These are phyloP conservation scores for Boletus semigastroideus DNA, from an alignment of 1,284 basidiomycete species.

Conservation along the genomic window DNA sequence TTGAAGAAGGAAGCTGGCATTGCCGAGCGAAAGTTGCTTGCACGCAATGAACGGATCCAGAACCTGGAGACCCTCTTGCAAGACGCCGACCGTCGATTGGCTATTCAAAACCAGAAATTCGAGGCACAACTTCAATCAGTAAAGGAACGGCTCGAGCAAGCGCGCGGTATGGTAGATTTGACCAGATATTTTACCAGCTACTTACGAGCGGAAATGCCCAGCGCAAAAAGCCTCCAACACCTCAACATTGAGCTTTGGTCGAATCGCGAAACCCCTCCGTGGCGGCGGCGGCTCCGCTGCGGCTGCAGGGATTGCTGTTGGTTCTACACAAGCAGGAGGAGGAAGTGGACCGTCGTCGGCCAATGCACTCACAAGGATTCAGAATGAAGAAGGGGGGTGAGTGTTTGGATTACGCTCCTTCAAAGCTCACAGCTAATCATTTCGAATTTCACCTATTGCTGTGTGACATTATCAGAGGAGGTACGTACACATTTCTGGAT, in stretches of 20 bases:
- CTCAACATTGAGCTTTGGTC: conserved; percentile 80
- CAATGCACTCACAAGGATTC: conserved; percentile 68
- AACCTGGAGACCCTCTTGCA: conserved; percentile 90
- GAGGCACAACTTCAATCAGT: conserved; percentile 90
- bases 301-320: conserved; percentile 36
- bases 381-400: conserved; percentile 79
- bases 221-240: conserved; percentile 75
- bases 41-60: conserved; percentile 96
- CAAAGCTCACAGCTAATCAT: conserved; percentile 25
- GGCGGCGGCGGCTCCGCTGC: conserved; percentile 78
- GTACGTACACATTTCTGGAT: conserved; percentile 33
- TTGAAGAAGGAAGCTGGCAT: conserved; percentile 98
- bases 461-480: conserved; percentile 36
- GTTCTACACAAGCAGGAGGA: conserved; percentile 45
- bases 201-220: conserved; percentile 33
- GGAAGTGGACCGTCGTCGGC: conserved; percentile 44
- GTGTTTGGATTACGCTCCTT: conserved; percentile 35
- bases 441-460: conserved; percentile 9
- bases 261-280: conserved; percentile 95
- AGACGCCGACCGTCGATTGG: conserved; percentile 90
- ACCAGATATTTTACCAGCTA: conserved; percentile 3
- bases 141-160: conserved; percentile 89
- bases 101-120: conserved; percentile 93
- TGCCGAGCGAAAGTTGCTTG: conserved; percentile 93
- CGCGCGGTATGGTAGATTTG: conserved; percentile 67